Percentiles rank a stretch among this genome's conserved stretches.
phyloP scores from a whole-genome alignment of 108 stramenopile species.

The Craspedostauros australis region DNA sequence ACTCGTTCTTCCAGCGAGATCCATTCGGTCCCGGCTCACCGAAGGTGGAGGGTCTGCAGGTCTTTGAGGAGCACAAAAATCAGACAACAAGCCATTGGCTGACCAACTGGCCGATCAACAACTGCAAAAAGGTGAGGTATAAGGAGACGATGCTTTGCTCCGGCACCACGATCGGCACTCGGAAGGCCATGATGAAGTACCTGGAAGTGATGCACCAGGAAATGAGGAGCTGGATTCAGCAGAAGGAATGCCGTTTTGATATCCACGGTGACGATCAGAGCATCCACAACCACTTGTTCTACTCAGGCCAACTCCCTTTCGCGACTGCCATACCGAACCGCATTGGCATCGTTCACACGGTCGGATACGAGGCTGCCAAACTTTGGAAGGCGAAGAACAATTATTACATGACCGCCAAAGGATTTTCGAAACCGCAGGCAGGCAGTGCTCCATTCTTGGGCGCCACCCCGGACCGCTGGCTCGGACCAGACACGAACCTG shows the following conservation, averaged over 20 bases:
- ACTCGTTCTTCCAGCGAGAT: slow-evolving; percentile 65
- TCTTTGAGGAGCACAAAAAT: slow-evolving; percentile 56
- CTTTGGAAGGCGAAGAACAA: slow-evolving; percentile 1
- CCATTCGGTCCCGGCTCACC: slow-evolving; percentile 60
- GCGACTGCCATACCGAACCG: slow-evolving; percentile 30
- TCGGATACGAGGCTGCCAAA: slow-evolving; percentile 11
- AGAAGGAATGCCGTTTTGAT: slow-evolving; percentile 44
- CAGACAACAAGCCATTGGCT: slow-evolving; percentile 63
- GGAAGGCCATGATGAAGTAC: slow-evolving; percentile 63
- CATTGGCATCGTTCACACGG: slow-evolving; percentile 25
- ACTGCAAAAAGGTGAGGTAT: slow-evolving; percentile 32
- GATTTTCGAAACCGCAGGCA: too few relatives aligned
- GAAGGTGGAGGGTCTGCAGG: slow-evolving; percentile 36
- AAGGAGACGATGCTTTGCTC: slow-evolving; percentile 54
- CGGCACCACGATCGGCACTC: slow-evolving; percentile 67
- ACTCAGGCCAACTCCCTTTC: slow-evolving; percentile 45
- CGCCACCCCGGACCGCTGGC: too few relatives aligned
- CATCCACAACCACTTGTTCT: slow-evolving; percentile 80
- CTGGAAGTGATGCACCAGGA: slow-evolving; percentile 56
- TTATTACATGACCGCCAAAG: too few relatives aligned
- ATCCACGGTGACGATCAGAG: slow-evolving; percentile 61
- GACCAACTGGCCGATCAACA: slow-evolving; percentile 25
- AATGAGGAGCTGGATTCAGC: slow-evolving; percentile 50
- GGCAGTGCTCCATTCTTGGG: too few relatives aligned
- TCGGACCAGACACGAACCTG: slow-evolving; percentile 21